Base-by-base conservation (phyloP, 768 basidiomycete genomes). In the Tephrocybe sp. region DNA sequence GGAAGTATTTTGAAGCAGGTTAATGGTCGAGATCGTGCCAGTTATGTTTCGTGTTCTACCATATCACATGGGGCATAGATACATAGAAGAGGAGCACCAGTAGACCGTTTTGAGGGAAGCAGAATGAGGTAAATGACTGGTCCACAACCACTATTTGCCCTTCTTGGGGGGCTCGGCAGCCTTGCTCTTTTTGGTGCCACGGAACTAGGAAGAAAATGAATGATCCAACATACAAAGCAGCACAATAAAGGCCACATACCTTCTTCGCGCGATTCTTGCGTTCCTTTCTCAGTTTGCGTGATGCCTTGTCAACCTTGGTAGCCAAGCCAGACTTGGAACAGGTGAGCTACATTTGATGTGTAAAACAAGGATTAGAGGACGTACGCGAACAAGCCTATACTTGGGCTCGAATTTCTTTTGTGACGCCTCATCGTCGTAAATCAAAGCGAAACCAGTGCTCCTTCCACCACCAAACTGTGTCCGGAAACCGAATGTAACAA, bases 241-340 rank as follows among this genome's bases (percentile, higher is more conserved):
- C 46, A 33, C 21, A 21, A 23, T 18, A 47, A 13, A 39, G 16
- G n/a, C n/a, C 19, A 11, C 52, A 16, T 22, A 92, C 94, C 86
- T 97, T 98, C 89, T 99, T 99, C 55, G 89, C 83, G 68, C 95
- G 86, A 77, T 99, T 99, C 84, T 99, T 99, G 64, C 97, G 85
- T 79, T 98, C 95, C 79, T 98, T 97, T 73, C 97, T 88, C 72
- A 98, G 84, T 72, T 98, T 98, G 65, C 97, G 88, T 57, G 92
- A 93, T 46, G 95, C 76, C 72, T 87, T 92, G 36, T 92, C 90
- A 55, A 87, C 84, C 77, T 97, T 97, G 56, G 77, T 50, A 27
- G 61, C 66, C 41, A 93, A 67, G 44, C 88, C 86, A 57, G 77
- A 81, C 91, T 92, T 50, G 5, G 11, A 16, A 15, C 7, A 16